Base-by-base conservation (phyloP, 441 rosid species). In the Sinapis alba region DNA sequence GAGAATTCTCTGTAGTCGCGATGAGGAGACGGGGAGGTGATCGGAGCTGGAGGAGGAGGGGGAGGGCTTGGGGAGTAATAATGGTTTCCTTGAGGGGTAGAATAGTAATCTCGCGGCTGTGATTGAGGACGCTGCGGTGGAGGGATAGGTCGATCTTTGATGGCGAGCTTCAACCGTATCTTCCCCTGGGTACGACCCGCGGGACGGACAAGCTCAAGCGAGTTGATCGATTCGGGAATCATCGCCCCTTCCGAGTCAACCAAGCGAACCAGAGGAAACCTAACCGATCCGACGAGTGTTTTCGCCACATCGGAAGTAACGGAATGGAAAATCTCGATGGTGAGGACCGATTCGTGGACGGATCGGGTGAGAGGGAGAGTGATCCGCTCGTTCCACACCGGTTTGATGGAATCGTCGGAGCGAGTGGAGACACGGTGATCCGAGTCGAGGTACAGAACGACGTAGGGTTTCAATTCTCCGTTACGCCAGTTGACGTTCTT, bases 401-500 rank as follows among this genome's bases (percentile, higher is more conserved):
- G 87, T 62, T 79, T 73, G 13, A 73, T 72, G 16, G 79, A 71
- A 60, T 84, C 86, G 36, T 86, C 89, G 47, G 85, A 51, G 62
- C 78, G 85, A 13, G 88, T 88, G 26, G 89, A 77, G 86, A 86
- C 84, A 16, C 87, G 86, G 56, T 73, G 80, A 51, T 80, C 83
- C 9, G 83, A 73, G 54, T 84, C 88, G 65, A 88, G 75, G 77
- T 72, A 84, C 34, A 86, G 65, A 64, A 82, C 81, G 54, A 78
- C 89, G 83, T 84, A 86, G 12, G 92, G 92, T 67, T 83, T 83
- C 70, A 88, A 78, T 27, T 78, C 78, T 23, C 92, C 90, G 83
- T 69, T 80, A 28, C 86, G 75, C 92, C 92, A 88, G 71, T 88
- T 88, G 45, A 88, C 87, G 77, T 88, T 88, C 79, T 88, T 86